Conservation (phyloP, 352 stramenopile genomes). For the Achlya hypogyna region DNA sequence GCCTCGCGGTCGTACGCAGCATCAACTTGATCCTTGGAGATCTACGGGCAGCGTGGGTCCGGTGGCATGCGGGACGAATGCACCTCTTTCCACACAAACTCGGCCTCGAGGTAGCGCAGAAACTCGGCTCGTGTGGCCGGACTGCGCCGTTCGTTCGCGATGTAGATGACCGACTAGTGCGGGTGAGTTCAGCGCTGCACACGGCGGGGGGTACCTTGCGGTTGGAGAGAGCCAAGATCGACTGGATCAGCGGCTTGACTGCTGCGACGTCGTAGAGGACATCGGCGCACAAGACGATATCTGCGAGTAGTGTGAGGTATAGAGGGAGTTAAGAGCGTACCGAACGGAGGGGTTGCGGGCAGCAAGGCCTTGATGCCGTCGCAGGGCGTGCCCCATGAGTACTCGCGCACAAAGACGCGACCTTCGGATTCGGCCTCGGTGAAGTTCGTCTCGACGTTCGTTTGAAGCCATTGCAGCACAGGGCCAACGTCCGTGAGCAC, state of each 20-base stretch:
- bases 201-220: constrained; percentile 38
- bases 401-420: constrained; percentile 45
- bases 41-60: not conserved
- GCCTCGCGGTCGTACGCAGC: constrained; percentile 55
- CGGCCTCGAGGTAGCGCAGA: constrained; percentile 44
- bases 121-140: constrained; percentile 58
- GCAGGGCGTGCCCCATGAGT: constrained; percentile 52
- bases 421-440: constrained; percentile 42
- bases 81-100: constrained; percentile 57
- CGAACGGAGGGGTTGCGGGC: constrained; percentile 31
- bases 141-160: constrained; percentile 65
- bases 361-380: constrained; percentile 29
- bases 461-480: constrained; percentile 65
- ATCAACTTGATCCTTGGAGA: constrained; percentile 49
- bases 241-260: constrained; percentile 68
- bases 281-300: constrained; percentile 73
- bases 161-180: constrained; percentile 46
- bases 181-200: not conserved
- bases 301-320: constrained; percentile 14
- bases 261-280: constrained; percentile 75
- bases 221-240: constrained; percentile 61
- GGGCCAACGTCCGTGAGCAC: constrained; percentile 71
- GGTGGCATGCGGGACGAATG: not conserved
- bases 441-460: constrained; percentile 58
- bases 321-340: constrained; percentile 10